Base-by-base conservation (phyloP, 352 stramenopile genomes). In the Globisporangium megalacanthum region DNA sequence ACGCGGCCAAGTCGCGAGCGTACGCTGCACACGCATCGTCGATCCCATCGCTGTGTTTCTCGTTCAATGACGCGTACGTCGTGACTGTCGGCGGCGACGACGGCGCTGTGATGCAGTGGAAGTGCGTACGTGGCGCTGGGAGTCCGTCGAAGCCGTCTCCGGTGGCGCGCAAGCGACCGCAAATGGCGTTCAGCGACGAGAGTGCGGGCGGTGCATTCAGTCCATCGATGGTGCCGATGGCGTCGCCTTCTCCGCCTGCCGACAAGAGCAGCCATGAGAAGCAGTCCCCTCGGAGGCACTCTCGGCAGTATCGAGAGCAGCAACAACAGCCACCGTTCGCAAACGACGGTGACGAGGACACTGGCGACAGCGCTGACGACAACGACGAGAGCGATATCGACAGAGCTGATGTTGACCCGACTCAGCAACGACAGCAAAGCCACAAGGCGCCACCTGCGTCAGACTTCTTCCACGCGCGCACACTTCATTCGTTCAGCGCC, bases 11-110 rank as follows among this genome's bases (percentile, higher is more conserved):
- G 36, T 62, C 59, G 29, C 80, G 72, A 22, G 64, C 61, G 8
- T 87, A 75, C 51, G 68, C 75, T 31, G 77, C 62, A 0, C 80
- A 88, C 41, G 73, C 75, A 22, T 62, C 72, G 0, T 19, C 65
- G 17, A 86, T 90, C 50, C 60, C 72, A 29, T 66, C 67, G 22
- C 59, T 88, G 22, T 67, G 58, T 8, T 86, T 88, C 47, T 72
- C 73, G 11, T 77, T 73, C 45, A 72, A 83, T 15, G 60, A 83
- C 42, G 46, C 53, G 7, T 81, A 73, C 52, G 52, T 88, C 3
- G n/a, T 88, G 25, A 78, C 77, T 17, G 65, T 75, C 10, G 79
- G 77, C 42, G 79, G 79, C 1, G 72, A 83, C 14, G 80, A 90
- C 51, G 68, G 66, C 17, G 75, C 80, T 11, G 54, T 90, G 19